phyloP scores from a whole-genome alignment of 2,329 filamentous ascomycete genomes.

The Aspergillus quadricinctus region DNA sequence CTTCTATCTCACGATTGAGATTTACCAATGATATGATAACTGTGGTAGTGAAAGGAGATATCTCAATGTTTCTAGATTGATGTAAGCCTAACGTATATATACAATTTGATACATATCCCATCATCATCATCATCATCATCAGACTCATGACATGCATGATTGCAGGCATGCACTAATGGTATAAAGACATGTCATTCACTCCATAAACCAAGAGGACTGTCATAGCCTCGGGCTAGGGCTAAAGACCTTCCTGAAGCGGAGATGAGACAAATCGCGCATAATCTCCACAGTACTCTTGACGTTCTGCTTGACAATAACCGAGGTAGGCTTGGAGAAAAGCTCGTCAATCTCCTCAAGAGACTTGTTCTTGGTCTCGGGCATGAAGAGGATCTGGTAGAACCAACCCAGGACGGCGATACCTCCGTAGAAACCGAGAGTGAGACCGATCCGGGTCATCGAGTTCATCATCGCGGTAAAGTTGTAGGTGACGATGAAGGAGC shows the following conservation, averaged over 20 bases:
- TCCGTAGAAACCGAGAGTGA: conserved; percentile 68
- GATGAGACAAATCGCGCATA: conserved; percentile 41
- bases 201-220: background rate
- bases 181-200: background rate
- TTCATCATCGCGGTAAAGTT: conserved; percentile 68
- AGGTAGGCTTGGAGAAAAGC: conserved; percentile 61
- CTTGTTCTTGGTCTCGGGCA: conserved; percentile 70
- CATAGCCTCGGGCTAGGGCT: conserved; percentile 21
- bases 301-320: conserved; percentile 60
- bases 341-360: conserved; percentile 68
- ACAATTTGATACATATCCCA: background rate
- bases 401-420: conserved; percentile 67
- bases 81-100: background rate
- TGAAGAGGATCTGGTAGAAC: conserved; percentile 69
- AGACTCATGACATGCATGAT: background rate
- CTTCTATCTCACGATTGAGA: too few species aligned
- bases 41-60: too few species aligned
- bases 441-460: conserved; percentile 62
- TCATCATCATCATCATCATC: background rate
- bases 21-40: too few species aligned
- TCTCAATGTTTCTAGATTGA: background rate
- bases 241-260: conserved; percentile 48
- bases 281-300: conserved; percentile 42
- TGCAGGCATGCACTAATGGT: background rate
- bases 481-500: conserved; percentile 69